These are phyloP conservation scores for Juglanconis oblonga DNA, from an alignment of 2,329 filamentous ascomycete species.

Conservation along the genomic window DNA sequence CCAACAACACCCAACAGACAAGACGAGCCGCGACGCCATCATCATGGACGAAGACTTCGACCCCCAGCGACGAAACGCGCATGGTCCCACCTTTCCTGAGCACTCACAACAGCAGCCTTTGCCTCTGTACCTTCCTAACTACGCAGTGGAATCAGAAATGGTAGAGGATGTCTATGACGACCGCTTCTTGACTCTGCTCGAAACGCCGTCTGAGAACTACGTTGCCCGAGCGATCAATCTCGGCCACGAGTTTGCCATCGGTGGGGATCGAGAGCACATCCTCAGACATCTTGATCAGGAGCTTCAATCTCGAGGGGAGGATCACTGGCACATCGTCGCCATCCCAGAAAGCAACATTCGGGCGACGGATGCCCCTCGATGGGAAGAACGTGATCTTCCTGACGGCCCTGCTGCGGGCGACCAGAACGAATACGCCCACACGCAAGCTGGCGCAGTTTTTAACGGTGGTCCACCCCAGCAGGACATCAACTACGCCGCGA, in stretches of 20 bases:
- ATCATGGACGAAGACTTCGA: background rate
- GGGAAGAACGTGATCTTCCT: too few species aligned
- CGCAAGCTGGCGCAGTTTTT: too few species aligned
- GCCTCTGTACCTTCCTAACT: background rate
- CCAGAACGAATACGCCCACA: too few species aligned
- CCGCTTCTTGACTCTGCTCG: background rate
- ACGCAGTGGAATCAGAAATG: background rate
- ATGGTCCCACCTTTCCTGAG: too few species aligned
- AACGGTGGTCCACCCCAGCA: background rate
- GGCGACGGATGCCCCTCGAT: background rate
- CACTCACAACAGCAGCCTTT: background rate
- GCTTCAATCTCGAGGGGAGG: background rate
- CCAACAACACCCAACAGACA: background rate
- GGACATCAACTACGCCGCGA: background rate
- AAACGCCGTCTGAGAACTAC: background rate
- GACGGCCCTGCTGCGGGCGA: too few species aligned
- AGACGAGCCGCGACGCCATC: background rate
- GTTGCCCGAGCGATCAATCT: background rate
- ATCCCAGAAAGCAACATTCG: background rate
- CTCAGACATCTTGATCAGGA: background rate
- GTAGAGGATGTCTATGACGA: background rate
- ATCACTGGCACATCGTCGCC: background rate
- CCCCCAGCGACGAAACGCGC: background rate
- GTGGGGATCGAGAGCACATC: background rate
- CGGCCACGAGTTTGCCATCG: slow-evolving; percentile 2